phyloP scores from a whole-genome alignment of 352 stramenopile species.

The Phytophthora pinifolia region DNA sequence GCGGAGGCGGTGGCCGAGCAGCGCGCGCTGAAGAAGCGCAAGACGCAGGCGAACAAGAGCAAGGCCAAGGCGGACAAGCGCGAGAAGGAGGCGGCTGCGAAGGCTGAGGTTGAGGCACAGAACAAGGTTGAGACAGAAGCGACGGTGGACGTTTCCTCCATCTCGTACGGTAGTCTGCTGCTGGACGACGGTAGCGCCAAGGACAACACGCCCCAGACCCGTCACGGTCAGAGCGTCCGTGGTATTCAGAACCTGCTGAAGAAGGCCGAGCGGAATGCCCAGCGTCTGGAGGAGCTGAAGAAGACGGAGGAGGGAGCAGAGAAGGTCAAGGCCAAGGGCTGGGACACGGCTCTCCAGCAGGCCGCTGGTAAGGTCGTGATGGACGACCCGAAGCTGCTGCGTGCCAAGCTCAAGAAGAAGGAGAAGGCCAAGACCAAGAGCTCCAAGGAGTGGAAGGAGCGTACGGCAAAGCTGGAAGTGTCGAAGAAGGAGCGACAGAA shows the following conservation, averaged over 20 bases:
- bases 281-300: slow-evolving; percentile 77
- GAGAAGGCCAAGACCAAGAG: slow-evolving; percentile 82
- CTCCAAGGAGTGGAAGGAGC: slow-evolving; percentile 77
- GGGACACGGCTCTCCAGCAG: slow-evolving; percentile 76
- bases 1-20: slow-evolving; percentile 30
- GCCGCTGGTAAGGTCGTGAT: slow-evolving; percentile 63
- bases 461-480: slow-evolving; percentile 53
- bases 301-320: slow-evolving; percentile 75
- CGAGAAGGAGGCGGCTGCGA: slow-evolving; percentile 39
- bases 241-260: slow-evolving; percentile 82
- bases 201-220: slow-evolving; percentile 61
- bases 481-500: slow-evolving; percentile 68
- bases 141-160: slow-evolving; percentile 30
- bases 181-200: slow-evolving; percentile 57
- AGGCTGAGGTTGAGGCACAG: slow-evolving; percentile 18
- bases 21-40: slow-evolving; percentile 36
- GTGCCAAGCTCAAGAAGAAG: slow-evolving; percentile 85
- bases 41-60: slow-evolving; percentile 56
- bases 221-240: slow-evolving; percentile 67
- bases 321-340: slow-evolving; percentile 61
- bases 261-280: slow-evolving; percentile 76
- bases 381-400: slow-evolving; percentile 78
- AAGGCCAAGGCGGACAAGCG: slow-evolving; percentile 43
- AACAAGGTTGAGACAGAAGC: slow-evolving; percentile 16
- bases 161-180: slow-evolving; percentile 80